Base-by-base conservation (phyloP, 108 stramenopile species). In the Cyclotella sp. region DNA sequence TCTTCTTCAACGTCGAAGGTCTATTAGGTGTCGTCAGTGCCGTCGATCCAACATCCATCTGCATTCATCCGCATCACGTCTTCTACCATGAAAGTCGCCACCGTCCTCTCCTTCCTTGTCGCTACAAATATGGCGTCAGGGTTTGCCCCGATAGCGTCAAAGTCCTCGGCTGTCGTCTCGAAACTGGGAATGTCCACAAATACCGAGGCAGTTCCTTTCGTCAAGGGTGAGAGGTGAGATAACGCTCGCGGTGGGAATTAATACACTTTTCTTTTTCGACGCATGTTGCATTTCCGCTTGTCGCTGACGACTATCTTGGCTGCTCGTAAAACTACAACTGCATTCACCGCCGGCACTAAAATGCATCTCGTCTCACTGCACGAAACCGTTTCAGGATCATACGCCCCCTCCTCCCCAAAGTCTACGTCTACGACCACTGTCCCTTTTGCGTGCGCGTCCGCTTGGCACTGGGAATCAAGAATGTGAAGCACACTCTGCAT, bases 351-450 rank as follows among this genome's bases (percentile, higher is more conserved):
- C 6, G 6, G 34, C 6, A 6, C 34, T 34, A 34, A 2, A 34
- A 34, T 6, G 6, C 34, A 34, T 6, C 6, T 2, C 34, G 34
- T 34, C 6, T 6, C 47, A 34, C 45, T 43, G n/a, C n/a, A n/a
- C n/a, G n/a, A n/a, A 28, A 19, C 22, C 44, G 39, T 15, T 44
- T 39, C 39, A 70, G 81, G 6, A 65, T 86, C 52, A 75, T 94
- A 42, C 73, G 70, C 22, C 86, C 85, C 52, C 62, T 79, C 2
- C 83, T 92, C 14, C 97, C 96, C 43, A 87, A 61, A 40, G 68
- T 98, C 0, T 97, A 96, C 81, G 92, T 96, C 10, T 98, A 98
- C 85, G 98, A 98, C 73, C 98, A 98, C 67, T 98, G 98, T 73
- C 98, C 98, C 39, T 98, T 96, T 75, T 98, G 98, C 75, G 96